These are phyloP conservation scores for Tricholoma flavovirens DNA, from an alignment of 768 basidiomycete species.

Conservation along the genomic window DNA sequence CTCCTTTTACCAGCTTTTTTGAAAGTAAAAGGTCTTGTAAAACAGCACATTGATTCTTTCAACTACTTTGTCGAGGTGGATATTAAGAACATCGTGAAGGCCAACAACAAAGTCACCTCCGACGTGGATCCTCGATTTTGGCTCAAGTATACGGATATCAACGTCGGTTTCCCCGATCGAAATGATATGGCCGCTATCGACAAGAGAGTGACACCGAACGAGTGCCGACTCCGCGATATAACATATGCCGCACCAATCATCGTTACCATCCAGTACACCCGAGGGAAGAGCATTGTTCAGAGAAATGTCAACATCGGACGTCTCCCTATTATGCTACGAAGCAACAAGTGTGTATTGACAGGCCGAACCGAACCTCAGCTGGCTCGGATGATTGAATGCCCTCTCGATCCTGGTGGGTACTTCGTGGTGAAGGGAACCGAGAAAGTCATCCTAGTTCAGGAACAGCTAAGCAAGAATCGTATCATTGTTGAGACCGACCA, in stretches of 20 bases:
- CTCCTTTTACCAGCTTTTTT: constrained; percentile 92
- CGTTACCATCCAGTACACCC: constrained; percentile 92
- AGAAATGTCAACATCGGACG: constrained; percentile 86
- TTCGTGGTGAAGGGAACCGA: constrained; percentile 99
- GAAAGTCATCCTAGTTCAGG: constrained; percentile 98
- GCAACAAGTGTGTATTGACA: constrained; percentile 89
- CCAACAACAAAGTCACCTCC: constrained; percentile 90
- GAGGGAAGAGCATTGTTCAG: constrained; percentile 84
- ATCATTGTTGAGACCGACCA: constrained; percentile 96
- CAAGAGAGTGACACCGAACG: constrained; percentile 88
- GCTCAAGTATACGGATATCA: constrained; percentile 95
- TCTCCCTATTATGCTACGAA: constrained; percentile 93
- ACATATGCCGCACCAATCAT: constrained; percentile 91
- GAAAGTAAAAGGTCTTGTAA: constrained; percentile 96
- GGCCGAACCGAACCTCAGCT: constrained; percentile 72
- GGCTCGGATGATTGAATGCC: constrained; percentile 95
- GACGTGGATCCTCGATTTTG: constrained; percentile 96
- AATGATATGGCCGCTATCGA: constrained; percentile 77
- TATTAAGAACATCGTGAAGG: constrained; percentile 93
- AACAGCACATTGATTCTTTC: constrained; percentile 98
- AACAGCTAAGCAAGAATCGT: constrained; percentile 97
- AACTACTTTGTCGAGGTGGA: constrained; percentile 98
- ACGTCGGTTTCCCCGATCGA: constrained; percentile 87
- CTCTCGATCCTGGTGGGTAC: constrained; percentile 98
- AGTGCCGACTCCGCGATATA: constrained; percentile 92